A percentile compares a stretch with the other conserved stretches of the same genome.
Evolutionary conservation across 148 eudicot genomes (phyloP).

Genomic region (Pharnaceum exiguum): DNA sequence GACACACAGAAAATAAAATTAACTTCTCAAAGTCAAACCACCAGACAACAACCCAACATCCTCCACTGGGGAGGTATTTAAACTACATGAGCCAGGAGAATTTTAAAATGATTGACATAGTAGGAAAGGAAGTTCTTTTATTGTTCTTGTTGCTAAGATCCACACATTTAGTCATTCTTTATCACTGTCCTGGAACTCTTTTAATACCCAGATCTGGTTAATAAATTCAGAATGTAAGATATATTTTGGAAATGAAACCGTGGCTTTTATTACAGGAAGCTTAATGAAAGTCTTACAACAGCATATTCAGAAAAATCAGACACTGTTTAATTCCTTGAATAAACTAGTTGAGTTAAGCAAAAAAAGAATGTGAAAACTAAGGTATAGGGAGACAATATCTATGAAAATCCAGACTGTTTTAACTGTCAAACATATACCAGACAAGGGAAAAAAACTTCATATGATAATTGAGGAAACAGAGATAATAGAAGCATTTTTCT

Average conservation of each 20-base stretch:
- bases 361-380: background rate
- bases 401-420: constrained; percentile 32
- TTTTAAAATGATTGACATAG: constrained; percentile 18
- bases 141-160: constrained; percentile 13
- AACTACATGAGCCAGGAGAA: constrained; percentile 9
- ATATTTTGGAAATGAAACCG: too few species aligned
- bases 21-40: constrained; percentile 21
- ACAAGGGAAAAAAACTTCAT: background rate
- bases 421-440: constrained; percentile 49
- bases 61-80: constrained; percentile 24
- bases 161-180: background rate
- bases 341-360: background rate
- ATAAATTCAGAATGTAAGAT: too few species aligned
- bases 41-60: constrained; percentile 40
- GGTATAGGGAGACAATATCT: constrained; percentile 30
- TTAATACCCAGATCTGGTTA: constrained; percentile 27
- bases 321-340: constrained; percentile 4
- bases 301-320: constrained; percentile 1
- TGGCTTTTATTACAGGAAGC: too few species aligned
- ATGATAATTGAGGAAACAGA: background rate
- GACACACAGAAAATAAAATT: background rate
- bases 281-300: background rate
- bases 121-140: background rate
- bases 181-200: background rate
- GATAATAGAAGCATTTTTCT: background rate